phyloP scores from a whole-genome alignment of 1,284 basidiomycete species.

The Leccinum angustisporum region DNA sequence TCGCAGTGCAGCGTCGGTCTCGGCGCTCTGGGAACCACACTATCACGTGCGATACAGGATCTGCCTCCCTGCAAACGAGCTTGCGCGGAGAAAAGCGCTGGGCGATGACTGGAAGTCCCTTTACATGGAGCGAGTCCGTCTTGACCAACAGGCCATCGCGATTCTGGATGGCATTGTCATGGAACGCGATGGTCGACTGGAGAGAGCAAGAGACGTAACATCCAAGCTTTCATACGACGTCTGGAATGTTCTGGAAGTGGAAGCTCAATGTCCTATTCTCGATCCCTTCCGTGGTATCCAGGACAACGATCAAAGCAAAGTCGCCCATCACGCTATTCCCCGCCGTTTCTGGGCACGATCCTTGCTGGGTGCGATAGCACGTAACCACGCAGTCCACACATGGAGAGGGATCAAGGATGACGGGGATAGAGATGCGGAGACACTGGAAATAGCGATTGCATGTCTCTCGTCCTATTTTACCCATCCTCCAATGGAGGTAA shows the following conservation, averaged over 20 bases:
- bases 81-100: conserved; percentile 30
- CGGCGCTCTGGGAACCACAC: conserved; percentile 49
- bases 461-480: conserved; percentile 59
- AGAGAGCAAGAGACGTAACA: conserved; percentile 38
- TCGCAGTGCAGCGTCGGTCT: conserved; percentile 27
- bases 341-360: conserved; percentile 55
- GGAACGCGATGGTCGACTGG: conserved; percentile 36
- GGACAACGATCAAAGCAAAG: conserved; percentile 11
- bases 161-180: conserved; percentile 43
- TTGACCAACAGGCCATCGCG: conserved; percentile 44
- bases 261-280: conserved; percentile 38
- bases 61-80: conserved; percentile 39
- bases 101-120: conserved; percentile 45
- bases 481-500: conserved; percentile 44
- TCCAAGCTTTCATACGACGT: conserved; percentile 46
- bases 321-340: conserved; percentile 42
- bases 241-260: conserved; percentile 39
- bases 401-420: conserved; percentile 38
- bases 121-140: conserved; percentile 44
- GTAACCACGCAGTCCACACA: conserved; percentile 41
- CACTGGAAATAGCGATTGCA: conserved; percentile 50
- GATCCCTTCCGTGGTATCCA: conserved; percentile 27
- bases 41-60: conserved; percentile 50
- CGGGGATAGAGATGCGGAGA: conserved; percentile 20
- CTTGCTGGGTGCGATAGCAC: conserved; percentile 45